Evolutionary conservation across 2,329 filamentous ascomycete genomes (phyloP), one percentile per base, ranked within the genome.

Genomic region (Alternaria hordeiaustralica): DNA sequence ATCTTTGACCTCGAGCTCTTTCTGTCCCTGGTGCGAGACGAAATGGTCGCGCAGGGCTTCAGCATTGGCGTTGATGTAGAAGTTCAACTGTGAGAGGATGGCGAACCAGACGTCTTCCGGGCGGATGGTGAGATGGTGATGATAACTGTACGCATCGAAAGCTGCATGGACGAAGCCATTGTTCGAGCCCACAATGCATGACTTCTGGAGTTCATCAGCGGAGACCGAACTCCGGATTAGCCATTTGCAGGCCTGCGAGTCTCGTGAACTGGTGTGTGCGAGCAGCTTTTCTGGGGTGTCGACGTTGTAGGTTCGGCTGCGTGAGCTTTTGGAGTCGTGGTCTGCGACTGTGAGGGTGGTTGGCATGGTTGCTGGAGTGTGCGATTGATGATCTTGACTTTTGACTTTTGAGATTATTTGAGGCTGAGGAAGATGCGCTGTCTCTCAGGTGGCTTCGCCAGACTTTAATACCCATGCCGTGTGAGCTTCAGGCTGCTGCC

Each of bases 11-110:
- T 20, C 26, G 23, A 74, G 62, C 51, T 69, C 25, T 28, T 58
- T 70, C 58, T 63, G 66, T 0, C 72, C 76, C 13, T 77, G 20
- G 60, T 82, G 80, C 3, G 67, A 63, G 20, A 83, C 75, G 4
- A 75, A 65, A 6, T 82, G 20, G 7, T 53, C n/a, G 1, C 71
- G 68, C 5, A 74, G 44, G 13, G 70, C 63, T 47, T 76, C 68
- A 3, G 73, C 66, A 26, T 74, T 65, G 12, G 60, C 68, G 25
- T 71, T 75, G 53, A 76, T 60, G 60, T 73, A 76, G 49, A 71
- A 68, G 51, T 64, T 73, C 23, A 75, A 50, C 18, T 77, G 74
- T 0, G 67, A 67, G 9, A 73, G 61, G 15, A 76, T 69, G 12
- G 71, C 57, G 26, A 75, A 67, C 75, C 71, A 76, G 0, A 77